Base-by-base conservation (phyloP, 257 asterid genomes). In the Solanum lycopersicoides region DNA sequence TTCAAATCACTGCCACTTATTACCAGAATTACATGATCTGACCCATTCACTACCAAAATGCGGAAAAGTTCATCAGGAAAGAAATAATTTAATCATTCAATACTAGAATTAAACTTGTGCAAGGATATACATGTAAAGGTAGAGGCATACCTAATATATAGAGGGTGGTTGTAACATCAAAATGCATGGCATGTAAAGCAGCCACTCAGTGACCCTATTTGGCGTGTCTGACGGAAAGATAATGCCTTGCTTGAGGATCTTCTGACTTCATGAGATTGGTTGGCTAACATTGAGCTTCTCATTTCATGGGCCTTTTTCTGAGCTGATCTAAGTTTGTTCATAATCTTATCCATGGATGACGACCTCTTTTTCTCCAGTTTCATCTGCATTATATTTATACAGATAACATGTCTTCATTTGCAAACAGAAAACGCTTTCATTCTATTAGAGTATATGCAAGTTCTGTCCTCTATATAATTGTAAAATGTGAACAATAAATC, bases 291-390 rank as follows among this genome's bases (percentile, higher is more conserved):
- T 2, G 97, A 92, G 90, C 94, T 92, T 89, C 99, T 95, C 98
- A 96, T 93, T 42, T 92, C 92, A 76, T 92, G 98, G 44, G 99
- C 99, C 92, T 96, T 97, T 94, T 92, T 95, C 82, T 97, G 98
- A 47, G 99, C 98, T 12, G 93, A 92, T 90, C 93, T 92, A 87
- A 97, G 91, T 91, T 95, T 97, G 82, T 91, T 95, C 98, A 96
- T 91, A 80, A 97, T 97, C 91, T 92, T 97, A 92, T 94, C 98
- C 95, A 96, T 96, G 41, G 99, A 96, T 37, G 98, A 92, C 20
- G 99, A 94, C 90, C 98, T 94, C 96, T 93, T 97, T 92, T 96
- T 97, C 88, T 97, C 99, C 95, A 97, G 39, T 90, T 97, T 94
- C 98, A 97, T 93, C 99, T 97, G 89, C 90, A 88, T 21, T 82